Evolutionary conservation across 2,329 filamentous ascomycete genomes (phyloP), one percentile per base, ranked within the genome.

Genomic region (Calonectria montana): DNA sequence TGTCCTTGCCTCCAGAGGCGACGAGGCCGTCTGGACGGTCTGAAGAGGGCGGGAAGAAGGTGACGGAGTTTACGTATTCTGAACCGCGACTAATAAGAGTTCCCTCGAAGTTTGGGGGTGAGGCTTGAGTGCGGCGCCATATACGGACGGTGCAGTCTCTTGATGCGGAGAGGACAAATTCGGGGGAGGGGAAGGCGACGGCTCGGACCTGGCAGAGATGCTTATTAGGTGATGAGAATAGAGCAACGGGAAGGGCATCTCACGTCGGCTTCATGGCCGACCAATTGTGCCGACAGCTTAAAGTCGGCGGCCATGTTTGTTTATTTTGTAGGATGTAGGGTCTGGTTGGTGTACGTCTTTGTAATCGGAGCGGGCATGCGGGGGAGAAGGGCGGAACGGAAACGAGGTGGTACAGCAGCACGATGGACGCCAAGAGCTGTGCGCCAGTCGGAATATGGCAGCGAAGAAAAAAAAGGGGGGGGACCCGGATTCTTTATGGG

Each of bases 251-350:
- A 21, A 66, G 63, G 41, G 21, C 47, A 13, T 78, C 92, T 85
- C 88, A 98, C 97, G 91, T 99, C 97, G 83, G 97, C 93, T 83
- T 97, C 94, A 83, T 99, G 97, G 80, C 95, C 96, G 77, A 92
- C 87, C 76, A 99, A 90, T 81, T 94, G 94, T 77, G 96, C 95
- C 73, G 97, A 97, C 81, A 99, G 91, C 89, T 96, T 98, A 89
- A 95, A 98, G 82, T 95, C 93, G 84, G 89, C 87, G 93, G 96
- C 70, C 62, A 65, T 73, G 47, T 43, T 77, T 72, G 73, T 69
- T 23, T 50, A 27, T 37, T 39, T 43, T 48, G 47, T 5, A n/a
- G 53, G 61, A 55, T 96, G 78, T 39, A 78, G 66, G 61, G 43
- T 65, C 50, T 53, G 25, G 39, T 21, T 57, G 29, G 53, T 57